These are phyloP conservation scores for Fusarium odoratissimum DNA, from an alignment of 2,329 filamentous ascomycete species.

Conservation along the genomic window DNA sequence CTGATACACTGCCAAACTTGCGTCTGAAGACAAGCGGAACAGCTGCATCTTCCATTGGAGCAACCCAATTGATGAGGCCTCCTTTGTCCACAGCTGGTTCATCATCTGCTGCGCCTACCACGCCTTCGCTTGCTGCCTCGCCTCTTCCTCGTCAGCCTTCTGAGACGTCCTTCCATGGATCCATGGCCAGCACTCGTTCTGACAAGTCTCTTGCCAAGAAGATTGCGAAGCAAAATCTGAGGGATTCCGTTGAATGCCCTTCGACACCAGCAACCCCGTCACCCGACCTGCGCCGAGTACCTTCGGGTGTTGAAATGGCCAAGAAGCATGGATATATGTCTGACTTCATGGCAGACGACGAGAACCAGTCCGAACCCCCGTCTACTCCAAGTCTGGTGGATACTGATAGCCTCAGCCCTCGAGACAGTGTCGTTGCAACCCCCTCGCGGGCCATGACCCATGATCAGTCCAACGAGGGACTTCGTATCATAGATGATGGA, in stretches of 20 bases:
- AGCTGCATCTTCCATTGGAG: conserved; percentile 27
- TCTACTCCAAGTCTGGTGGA: conserved; percentile 47
- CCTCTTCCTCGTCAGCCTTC: conserved; percentile 30
- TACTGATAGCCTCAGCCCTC: conserved; percentile 48
- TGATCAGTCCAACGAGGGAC: conserved; percentile 45
- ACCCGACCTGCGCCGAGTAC: conserved; percentile 39
- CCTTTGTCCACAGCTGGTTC: conserved; percentile 22
- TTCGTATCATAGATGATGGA: conserved; percentile 45
- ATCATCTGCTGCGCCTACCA: conserved; percentile 24
- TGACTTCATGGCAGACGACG: conserved; percentile 45
- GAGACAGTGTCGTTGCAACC: conserved; percentile 44
- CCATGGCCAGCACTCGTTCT: conserved; percentile 39
- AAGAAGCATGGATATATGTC: conserved; percentile 46
- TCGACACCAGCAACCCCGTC: conserved; percentile 28
- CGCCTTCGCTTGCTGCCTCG: conserved; percentile 28
- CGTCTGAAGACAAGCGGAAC: conserved; percentile 38
- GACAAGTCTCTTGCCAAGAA: conserved; percentile 42
- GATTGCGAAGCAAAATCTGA: conserved; percentile 35
- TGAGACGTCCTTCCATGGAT: conserved; percentile 35
- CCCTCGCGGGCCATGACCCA: conserved; percentile 38
- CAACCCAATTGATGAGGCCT: conserved; percentile 3
- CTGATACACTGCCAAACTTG: conserved; percentile 45
- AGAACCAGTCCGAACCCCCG: conserved; percentile 46
- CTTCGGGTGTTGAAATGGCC: conserved; percentile 45
- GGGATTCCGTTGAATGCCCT: conserved; percentile 31